Percentiles rank a stretch among this genome's conserved stretches.
phyloP scores from a whole-genome alignment of 371 early-diverging fungal species.

The Rhizopus delemar region DNA sequence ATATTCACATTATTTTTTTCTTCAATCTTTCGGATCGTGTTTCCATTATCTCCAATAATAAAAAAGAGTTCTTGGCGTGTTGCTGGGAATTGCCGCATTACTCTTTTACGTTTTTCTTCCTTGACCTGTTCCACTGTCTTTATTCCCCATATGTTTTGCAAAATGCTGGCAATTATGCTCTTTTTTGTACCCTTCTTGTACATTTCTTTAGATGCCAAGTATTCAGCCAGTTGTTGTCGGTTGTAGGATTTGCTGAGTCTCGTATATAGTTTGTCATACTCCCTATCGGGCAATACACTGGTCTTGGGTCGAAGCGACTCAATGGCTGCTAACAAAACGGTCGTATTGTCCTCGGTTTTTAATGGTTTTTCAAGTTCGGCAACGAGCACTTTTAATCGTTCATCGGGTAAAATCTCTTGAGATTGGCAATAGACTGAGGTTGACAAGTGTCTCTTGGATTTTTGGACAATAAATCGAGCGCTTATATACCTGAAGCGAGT shows the following conservation, averaged over 20 bases:
- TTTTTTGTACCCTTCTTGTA: constrained; percentile 6
- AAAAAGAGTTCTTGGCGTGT: constrained; percentile 37
- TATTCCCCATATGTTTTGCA: constrained; percentile 25
- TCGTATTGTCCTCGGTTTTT: not conserved
- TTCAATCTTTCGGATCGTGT: constrained; percentile 32
- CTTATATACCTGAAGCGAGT: not conserved
- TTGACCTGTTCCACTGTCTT: constrained; percentile 19
- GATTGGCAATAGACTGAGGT: not conserved
- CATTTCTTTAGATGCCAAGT: constrained; percentile 20
- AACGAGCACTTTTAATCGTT: constrained; percentile 17
- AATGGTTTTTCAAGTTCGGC: constrained; percentile 19
- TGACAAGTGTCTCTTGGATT: constrained; percentile 2
- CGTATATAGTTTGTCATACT: constrained; percentile 15
- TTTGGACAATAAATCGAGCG: not conserved
- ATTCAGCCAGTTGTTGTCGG: constrained; percentile 28
- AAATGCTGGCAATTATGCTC: not conserved
- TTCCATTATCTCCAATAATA: constrained; percentile 38
- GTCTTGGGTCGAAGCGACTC: constrained; percentile 14
- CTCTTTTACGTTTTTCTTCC: constrained; percentile 12
- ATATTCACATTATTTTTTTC: constrained; percentile 27
- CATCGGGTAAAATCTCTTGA: constrained; percentile 11
- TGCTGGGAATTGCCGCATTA: constrained; percentile 20
- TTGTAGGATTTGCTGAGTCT: constrained; percentile 25
- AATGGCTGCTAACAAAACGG: constrained; percentile 6
- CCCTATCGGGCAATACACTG: constrained; percentile 1